Conservation (phyloP, 768 basidiomycete genomes). For the Termitomyces sp. region DNA sequence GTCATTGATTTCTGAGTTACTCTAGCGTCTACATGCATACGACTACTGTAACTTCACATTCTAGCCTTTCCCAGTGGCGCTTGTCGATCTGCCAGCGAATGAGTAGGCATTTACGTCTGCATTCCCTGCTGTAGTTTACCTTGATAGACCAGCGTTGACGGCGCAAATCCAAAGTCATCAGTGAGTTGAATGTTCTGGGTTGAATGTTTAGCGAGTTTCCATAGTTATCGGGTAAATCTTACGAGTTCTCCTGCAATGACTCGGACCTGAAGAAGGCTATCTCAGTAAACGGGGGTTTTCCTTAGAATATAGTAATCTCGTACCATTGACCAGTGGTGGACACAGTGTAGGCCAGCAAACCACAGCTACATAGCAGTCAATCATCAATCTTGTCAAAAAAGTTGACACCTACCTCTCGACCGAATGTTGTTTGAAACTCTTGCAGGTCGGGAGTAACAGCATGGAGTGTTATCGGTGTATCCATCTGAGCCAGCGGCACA, state of each 20-base stretch:
- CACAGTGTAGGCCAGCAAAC: slow-evolving; percentile 83
- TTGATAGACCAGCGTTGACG: slow-evolving; percentile 77
- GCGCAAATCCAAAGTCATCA: slow-evolving; percentile 83
- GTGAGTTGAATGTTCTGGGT: slow-evolving; percentile 60
- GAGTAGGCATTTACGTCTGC: slow-evolving; percentile 4
- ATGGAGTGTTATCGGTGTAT: slow-evolving; percentile 64
- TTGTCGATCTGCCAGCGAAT: slow-evolving; percentile 36
- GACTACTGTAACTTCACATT: slow-evolving; percentile 30
- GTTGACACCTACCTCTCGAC: slow-evolving; percentile 59
- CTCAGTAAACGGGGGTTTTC: not conserved
- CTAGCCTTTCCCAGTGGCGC: slow-evolving; percentile 64
- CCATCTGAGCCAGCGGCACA: slow-evolving; percentile 44
- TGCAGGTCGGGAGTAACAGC: slow-evolving; percentile 80
- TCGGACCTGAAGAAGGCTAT: slow-evolving; percentile 49
- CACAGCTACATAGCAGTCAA: slow-evolving; percentile 50
- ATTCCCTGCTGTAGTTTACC: slow-evolving; percentile 31
- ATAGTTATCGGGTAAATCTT: slow-evolving; percentile 18
- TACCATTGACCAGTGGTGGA: slow-evolving; percentile 92
- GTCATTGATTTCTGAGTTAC: slow-evolving; percentile 4
- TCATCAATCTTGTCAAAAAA: not conserved
- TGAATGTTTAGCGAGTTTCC: slow-evolving; percentile 1
- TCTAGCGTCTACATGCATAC: not conserved
- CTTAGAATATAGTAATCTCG: not conserved
- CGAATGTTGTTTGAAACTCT: slow-evolving; percentile 74
- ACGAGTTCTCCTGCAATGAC: slow-evolving; percentile 84